These are phyloP conservation scores for Tillandsia leiboldiana DNA, from an alignment of 176 grass and related monocot genomes.

Conservation along the genomic window DNA sequence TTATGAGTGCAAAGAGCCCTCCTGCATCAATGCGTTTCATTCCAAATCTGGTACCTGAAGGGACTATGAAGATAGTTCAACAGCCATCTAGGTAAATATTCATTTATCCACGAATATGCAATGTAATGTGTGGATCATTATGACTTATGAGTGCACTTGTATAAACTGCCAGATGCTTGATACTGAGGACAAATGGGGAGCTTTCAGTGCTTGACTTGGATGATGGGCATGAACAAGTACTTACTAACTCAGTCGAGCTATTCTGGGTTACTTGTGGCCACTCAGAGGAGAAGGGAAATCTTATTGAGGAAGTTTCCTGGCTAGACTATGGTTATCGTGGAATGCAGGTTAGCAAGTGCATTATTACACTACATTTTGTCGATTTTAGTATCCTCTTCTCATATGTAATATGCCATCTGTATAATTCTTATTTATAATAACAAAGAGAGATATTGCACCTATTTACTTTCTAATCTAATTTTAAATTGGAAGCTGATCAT, in stretches of 20 bases:
- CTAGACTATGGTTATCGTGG: slow-evolving; percentile 95
- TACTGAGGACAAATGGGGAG: slow-evolving; percentile 89
- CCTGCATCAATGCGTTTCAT: slow-evolving; percentile 93
- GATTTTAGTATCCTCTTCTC: neutral
- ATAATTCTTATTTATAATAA: neutral
- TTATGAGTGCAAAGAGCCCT: slow-evolving; percentile 89
- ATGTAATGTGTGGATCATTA: slow-evolving; percentile 13
- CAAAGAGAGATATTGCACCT: neutral
- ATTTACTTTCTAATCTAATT: slow-evolving; percentile 5
- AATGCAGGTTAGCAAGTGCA: slow-evolving; percentile 65
- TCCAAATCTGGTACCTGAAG: slow-evolving; percentile 49
- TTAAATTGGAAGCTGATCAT: slow-evolving; percentile 20
- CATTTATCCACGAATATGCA: slow-evolving; percentile 6
- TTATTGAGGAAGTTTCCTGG: slow-evolving; percentile 99
- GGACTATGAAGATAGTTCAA: slow-evolving; percentile 38
- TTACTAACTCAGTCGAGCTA: slow-evolving; percentile 88
- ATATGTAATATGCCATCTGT: neutral
- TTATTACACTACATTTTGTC: neutral
- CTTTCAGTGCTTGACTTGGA: slow-evolving; percentile 94
- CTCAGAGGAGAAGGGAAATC: slow-evolving; percentile 72
- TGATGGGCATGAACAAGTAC: slow-evolving; percentile 75
- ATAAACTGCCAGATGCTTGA: slow-evolving; percentile 67
- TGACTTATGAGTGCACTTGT: slow-evolving; percentile 24
- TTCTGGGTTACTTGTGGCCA: slow-evolving; percentile 94
- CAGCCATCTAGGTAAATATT: slow-evolving; percentile 73